These are phyloP conservation scores for Chlorella sp. DNA, from an alignment of 139 green algal genomes.

Conservation along the genomic window DNA sequence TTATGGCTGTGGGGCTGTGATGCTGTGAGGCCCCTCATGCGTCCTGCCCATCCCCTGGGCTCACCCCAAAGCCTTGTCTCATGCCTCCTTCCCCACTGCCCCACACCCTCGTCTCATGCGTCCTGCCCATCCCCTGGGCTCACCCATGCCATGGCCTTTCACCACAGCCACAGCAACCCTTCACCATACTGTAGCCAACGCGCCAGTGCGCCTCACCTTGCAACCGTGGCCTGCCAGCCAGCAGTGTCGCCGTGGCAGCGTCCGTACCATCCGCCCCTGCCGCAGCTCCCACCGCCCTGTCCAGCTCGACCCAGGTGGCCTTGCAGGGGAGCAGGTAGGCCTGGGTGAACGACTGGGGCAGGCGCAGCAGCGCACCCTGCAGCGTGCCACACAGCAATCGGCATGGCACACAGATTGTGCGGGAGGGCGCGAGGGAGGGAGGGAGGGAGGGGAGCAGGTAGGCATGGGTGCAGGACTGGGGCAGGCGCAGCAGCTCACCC, in stretches of 20 bases:
- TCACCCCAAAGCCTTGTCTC: too few relatives aligned
- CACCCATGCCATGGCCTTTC: neutral
- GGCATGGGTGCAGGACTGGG: constrained; percentile 3
- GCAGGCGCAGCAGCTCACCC: constrained; percentile 14
- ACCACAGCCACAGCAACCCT: neutral
- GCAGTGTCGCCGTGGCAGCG: neutral
- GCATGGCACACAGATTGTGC: too few relatives aligned
- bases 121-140: neutral
- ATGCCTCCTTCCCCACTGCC: too few relatives aligned
- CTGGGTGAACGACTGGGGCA: constrained; percentile 15
- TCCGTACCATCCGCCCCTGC: neutral
- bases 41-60: neutral
- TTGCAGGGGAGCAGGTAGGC: constrained; percentile 18
- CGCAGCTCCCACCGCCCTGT: neutral
- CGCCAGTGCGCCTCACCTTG: constrained; percentile 9
- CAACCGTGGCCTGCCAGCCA: constrained; percentile 15
- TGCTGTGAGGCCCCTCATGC: too few relatives aligned
- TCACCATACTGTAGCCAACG: neutral
- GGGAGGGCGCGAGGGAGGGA: constrained; percentile 13
- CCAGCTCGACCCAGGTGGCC: constrained; percentile 17
- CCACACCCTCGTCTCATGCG: too few relatives aligned
- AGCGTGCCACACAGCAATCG: neutral
- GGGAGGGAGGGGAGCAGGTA: constrained; percentile 16
- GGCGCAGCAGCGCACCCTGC: constrained; percentile 7
- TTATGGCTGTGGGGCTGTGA: too few relatives aligned